Conservation (phyloP, 192 early-diverging fungal species). For the Funneliformis mosseae region DNA sequence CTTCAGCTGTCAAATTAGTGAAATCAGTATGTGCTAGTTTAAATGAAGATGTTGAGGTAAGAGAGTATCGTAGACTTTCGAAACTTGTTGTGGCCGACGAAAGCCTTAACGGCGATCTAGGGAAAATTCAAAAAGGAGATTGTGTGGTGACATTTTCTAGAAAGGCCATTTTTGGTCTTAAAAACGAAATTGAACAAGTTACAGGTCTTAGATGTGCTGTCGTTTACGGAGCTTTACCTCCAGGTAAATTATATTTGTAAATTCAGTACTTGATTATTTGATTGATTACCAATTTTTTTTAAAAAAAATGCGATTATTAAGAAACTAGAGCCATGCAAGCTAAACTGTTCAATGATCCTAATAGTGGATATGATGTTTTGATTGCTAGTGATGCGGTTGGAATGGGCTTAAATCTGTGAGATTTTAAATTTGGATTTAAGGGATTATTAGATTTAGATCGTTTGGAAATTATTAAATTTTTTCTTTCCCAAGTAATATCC, state of each 20-base stretch:
- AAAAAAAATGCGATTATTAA: background rate
- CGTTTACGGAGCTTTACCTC: conserved; percentile 92
- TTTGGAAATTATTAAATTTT: background rate
- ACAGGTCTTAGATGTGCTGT: conserved; percentile 84
- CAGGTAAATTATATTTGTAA: conserved; percentile 45
- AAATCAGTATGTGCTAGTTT: conserved; percentile 67
- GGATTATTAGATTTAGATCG: background rate
- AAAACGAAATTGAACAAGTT: conserved; percentile 71
- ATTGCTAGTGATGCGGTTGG: conserved; percentile 97
- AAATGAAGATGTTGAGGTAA: conserved; percentile 80
- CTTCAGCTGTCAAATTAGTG: conserved; percentile 80
- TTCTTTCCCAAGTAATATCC: conserved; percentile 65
- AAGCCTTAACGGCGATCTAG: conserved; percentile 59
- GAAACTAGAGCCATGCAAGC: conserved; percentile 91
- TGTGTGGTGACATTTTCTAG: conserved; percentile 91
- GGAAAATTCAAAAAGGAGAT: conserved; percentile 75
- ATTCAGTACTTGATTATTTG: background rate
- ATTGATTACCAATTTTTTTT: background rate
- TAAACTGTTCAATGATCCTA: conserved; percentile 83
- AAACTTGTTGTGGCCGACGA: conserved; percentile 55
- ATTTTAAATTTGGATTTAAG: background rate
- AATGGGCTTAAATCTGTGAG: conserved; percentile 93
- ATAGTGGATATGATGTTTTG: conserved; percentile 75
- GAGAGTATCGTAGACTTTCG: conserved; percentile 79
- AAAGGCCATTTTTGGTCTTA: conserved; percentile 75